Percentiles rank a stretch among this genome's conserved stretches.
Conservation (phyloP, 495 filamentous ascomycete species). For the Talaromyces ruber region DNA sequence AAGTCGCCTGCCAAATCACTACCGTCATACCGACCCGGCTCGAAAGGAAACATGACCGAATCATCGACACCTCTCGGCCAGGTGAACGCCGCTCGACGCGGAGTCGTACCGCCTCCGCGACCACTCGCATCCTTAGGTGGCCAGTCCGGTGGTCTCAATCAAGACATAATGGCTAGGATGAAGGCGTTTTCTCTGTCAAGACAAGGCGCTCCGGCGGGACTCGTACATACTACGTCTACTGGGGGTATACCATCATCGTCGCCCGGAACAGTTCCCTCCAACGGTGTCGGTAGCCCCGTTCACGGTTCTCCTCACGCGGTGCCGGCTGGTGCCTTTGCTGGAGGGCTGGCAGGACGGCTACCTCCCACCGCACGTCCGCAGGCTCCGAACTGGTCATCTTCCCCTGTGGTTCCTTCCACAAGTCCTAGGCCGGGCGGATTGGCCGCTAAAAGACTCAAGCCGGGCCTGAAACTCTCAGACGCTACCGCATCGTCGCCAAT, state of each 20-base stretch:
- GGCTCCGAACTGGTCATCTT: conserved; percentile 41
- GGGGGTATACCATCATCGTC: conserved; percentile 23
- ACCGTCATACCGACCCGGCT: conserved; percentile 11
- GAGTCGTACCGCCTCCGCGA: conserved; percentile 32
- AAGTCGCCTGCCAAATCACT: conserved; percentile 28
- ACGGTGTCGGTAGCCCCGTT: conserved; percentile 6
- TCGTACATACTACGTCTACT: conserved; percentile 26
- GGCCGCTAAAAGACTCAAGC: conserved; percentile 44
- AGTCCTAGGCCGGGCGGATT: conserved; percentile 42
- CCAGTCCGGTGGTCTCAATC: conserved; percentile 50
- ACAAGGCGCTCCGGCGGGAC: conserved; percentile 41
- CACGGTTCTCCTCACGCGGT: conserved; percentile 10
- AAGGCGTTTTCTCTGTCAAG: conserved; percentile 64
- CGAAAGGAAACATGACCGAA: conserved; percentile 43
- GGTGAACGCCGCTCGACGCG: conserved; percentile 67
- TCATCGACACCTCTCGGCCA: conserved; percentile 77
- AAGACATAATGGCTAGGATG: conserved; percentile 77
- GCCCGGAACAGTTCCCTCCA: conserved; percentile 9
- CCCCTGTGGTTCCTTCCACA: conserved; percentile 28
- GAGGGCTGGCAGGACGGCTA: conserved; percentile 21
- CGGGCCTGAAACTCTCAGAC: conserved; percentile 43
- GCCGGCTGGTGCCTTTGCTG: conserved; percentile 23
- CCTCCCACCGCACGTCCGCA: conserved; percentile 30
- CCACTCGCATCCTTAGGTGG: conserved; percentile 46
- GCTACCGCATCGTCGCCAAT: conserved; percentile 25